Evolutionary conservation across 2,329 filamentous ascomycete genomes (phyloP).

Genomic region (Lasiodiplodia sp.): DNA sequence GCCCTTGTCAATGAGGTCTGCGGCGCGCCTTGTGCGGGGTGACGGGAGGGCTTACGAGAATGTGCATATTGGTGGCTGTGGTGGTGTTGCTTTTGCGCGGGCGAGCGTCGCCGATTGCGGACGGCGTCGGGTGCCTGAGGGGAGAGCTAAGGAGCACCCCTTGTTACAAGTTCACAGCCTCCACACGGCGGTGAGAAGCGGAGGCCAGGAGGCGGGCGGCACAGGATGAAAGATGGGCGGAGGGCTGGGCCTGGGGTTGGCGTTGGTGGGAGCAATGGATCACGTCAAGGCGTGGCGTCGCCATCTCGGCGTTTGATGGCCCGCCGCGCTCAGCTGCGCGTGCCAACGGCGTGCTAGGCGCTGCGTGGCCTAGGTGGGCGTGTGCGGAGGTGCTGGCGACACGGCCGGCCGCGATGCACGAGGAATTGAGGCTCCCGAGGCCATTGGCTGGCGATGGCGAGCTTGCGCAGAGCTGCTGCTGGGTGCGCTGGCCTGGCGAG

Average conservation of each 20-base stretch:
- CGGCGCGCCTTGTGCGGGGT: constrained; percentile 5
- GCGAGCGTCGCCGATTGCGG: constrained; percentile 2
- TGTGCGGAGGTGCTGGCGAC: constrained; percentile 2
- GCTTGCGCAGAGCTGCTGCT: constrained; percentile 7
- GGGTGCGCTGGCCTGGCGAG: constrained; percentile 9
- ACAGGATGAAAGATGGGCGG: neutral
- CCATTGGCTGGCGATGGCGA: constrained; percentile 3
- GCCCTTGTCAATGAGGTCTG: constrained; percentile 16
- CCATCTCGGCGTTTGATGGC: constrained; percentile 23
- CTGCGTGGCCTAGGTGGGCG: neutral
- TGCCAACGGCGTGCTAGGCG: neutral
- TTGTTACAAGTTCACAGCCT: constrained; percentile 1
- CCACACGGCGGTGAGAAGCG: neutral
- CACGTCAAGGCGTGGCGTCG: constrained; percentile 19
- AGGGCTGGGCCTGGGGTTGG: constrained; percentile 1
- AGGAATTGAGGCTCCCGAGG: neutral
- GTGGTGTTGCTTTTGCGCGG: constrained; percentile 20
- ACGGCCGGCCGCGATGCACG: constrained; percentile 9
- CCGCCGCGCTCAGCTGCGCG: neutral
- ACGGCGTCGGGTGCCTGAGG: neutral
- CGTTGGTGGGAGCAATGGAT: neutral
- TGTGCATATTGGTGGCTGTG: constrained; percentile 43
- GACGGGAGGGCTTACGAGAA: constrained; percentile 41
- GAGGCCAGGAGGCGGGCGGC: neutral
- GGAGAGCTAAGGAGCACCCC: neutral